A percentile compares a stretch with the other conserved stretches of the same genome.
phyloP scores from a whole-genome alignment of 371 early-diverging fungal genomes.

The Sporodiniella umbellata region DNA sequence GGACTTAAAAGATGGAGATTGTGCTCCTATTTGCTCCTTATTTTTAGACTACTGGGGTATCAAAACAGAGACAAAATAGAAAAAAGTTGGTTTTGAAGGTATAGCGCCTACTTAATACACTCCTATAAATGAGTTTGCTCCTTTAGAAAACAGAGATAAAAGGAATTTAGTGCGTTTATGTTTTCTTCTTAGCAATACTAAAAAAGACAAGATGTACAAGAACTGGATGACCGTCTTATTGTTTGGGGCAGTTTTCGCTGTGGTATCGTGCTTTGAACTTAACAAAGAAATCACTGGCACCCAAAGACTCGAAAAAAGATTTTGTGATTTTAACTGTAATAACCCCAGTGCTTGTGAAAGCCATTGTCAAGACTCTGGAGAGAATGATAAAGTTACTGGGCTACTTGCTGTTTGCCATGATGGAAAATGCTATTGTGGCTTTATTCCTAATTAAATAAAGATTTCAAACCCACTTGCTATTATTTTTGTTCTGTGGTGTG shows the following conservation, averaged over 20 bases:
- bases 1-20: too few species aligned
- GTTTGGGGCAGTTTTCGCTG: background rate
- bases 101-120: background rate
- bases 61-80: background rate
- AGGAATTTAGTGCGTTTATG: background rate
- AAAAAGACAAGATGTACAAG: background rate
- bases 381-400: background rate
- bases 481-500: background rate
- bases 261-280: background rate
- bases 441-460: background rate
- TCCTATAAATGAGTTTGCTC: background rate
- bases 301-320: slow-evolving; percentile 7
- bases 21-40: too few species aligned
- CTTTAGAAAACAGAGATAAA: background rate
- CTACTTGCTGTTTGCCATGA: slow-evolving; percentile 5
- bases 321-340: slow-evolving; percentile 3
- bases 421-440: slow-evolving; percentile 9
- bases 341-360: background rate
- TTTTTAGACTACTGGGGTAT: too few species aligned
- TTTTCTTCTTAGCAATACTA: background rate
- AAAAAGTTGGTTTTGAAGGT: background rate
- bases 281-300: background rate
- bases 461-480: background rate
- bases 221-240: background rate
- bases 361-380: background rate